Evolutionary conservation across 2,329 filamentous ascomycete species (phyloP), one percentile per base, ranked within the genome.

Genomic region (Colletotrichum viniferum): DNA sequence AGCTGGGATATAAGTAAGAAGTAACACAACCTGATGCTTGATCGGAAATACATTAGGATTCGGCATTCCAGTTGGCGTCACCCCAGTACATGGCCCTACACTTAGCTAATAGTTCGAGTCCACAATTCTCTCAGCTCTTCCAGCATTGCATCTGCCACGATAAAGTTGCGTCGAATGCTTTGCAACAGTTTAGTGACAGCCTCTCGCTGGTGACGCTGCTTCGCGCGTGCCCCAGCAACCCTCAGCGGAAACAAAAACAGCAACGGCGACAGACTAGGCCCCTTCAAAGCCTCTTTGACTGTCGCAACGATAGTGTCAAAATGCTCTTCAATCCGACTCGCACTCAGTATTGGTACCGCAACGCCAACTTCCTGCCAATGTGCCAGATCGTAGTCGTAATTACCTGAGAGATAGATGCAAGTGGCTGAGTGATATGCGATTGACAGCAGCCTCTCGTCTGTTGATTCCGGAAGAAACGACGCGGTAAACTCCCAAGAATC

Each of bases 371-470:
- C 60, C 0, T 79, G 74, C 84, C 84, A 85, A 21, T 80, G 77
- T 9, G 63, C 26, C 3, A 82, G 78, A 12, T 84, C 82, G 16
- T 85, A 85, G 73, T 85, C 84, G 36, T 83, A 85, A 4, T 82
- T 79, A 1, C 83, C 84, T 0, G 84, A 85, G 6, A 85, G 79
- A 38, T 85, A 85, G 7, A 85, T 83, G 61, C 83, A 84, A 3
- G 80, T 83, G 7, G 84, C 82, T 0, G 83, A 78, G 28, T 78
- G 80, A 70, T 82, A 84, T 4, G 80, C 28, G 0, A 32, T 71
- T 0, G 80, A 76, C 4, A 85, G 65, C 0, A 79, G 38, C 9
- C 69, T 66, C 43, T 82, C 80, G 3, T 60, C 48, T 6, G 21
- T 18, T 58, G 14, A 18, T 32, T 38, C 43, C 14, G n/a, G n/a